These are phyloP conservation scores for Tricharina praecox DNA, from an alignment of 495 filamentous ascomycete genomes.

Conservation along the genomic window DNA sequence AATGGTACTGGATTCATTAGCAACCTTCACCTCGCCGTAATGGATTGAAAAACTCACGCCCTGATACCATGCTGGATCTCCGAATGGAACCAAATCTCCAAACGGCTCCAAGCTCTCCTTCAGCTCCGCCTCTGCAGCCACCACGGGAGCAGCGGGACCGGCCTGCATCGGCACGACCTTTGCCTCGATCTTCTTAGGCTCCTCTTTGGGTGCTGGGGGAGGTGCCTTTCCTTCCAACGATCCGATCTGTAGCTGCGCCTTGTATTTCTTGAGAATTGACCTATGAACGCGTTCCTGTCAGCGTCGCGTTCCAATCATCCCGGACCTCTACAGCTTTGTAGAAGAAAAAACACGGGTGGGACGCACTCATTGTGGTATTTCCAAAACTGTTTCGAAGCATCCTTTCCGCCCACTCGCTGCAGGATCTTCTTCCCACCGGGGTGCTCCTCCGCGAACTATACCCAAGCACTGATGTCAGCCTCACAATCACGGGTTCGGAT, in stretches of 20 bases:
- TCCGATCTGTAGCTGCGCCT: constrained; percentile 69
- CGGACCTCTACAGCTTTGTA: no score
- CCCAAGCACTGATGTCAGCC: background rate
- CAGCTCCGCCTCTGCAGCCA: constrained; percentile 34
- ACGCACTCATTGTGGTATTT: constrained; percentile 79
- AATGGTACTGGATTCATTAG: constrained; percentile 51
- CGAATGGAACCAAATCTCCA: constrained; percentile 76
- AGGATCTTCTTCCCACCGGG: constrained; percentile 95
- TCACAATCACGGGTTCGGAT: no score
- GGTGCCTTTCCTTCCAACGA: constrained; percentile 68
- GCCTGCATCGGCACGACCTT: constrained; percentile 28
- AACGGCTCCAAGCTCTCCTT: constrained; percentile 64
- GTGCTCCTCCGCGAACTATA: constrained; percentile 20
- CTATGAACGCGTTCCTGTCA: no score
- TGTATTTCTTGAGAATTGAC: constrained; percentile 88
- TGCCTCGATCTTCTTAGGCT: constrained; percentile 8
- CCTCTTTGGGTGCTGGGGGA: constrained; percentile 10
- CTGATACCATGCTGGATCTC: constrained; percentile 92
- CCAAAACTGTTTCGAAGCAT: constrained; percentile 97
- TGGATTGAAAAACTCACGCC: constrained; percentile 50
- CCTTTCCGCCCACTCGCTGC: constrained; percentile 81
- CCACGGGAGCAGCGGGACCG: constrained; percentile 31
- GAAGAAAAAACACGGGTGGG: no score
- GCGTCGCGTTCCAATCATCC: no score
- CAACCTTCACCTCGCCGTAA: no score